phyloP scores from a whole-genome alignment of 306 rosid genomes.

The Prunus campanulata region DNA sequence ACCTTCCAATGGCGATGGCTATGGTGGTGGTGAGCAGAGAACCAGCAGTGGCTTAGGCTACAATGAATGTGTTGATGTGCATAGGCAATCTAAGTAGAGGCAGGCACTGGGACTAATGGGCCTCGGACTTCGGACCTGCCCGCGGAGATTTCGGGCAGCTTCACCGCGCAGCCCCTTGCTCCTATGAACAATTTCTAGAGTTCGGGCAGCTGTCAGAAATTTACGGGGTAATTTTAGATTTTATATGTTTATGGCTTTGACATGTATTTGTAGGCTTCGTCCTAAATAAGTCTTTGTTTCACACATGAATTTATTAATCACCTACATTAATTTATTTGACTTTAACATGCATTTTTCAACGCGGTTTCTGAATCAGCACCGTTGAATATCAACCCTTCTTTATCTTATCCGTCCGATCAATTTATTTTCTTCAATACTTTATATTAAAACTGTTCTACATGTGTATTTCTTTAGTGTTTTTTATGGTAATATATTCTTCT shows the following conservation, averaged over 20 bases:
- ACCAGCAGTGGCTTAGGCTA: neutral
- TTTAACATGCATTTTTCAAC: neutral
- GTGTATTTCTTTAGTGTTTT: neutral
- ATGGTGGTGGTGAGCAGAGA: neutral
- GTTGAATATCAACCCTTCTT: no score
- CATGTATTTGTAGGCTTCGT: neutral
- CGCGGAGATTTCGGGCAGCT: constrained; percentile 58
- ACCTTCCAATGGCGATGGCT: constrained; percentile 27
- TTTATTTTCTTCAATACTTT: neutral
- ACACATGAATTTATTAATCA: neutral
- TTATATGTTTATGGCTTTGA: neutral
- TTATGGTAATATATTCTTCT: neutral
- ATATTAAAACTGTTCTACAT: neutral
- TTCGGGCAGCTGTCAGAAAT: constrained; percentile 9
- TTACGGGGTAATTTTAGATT: neutral
- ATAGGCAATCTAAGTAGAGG: neutral
- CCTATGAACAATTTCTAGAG: neutral
- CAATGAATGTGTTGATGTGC: neutral
- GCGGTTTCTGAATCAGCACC: neutral
- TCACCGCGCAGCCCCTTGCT: constrained; percentile 24
- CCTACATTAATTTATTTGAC: neutral
- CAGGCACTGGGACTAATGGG: neutral
- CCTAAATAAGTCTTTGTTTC: neutral
- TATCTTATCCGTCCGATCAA: neutral
- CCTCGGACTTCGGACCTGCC: constrained; percentile 56